Percentiles rank a stretch among this genome's conserved stretches.
These are phyloP conservation scores for Yarrowia keelungensis DNA, from an alignment of 805 yeast species.

Conservation along the genomic window DNA sequence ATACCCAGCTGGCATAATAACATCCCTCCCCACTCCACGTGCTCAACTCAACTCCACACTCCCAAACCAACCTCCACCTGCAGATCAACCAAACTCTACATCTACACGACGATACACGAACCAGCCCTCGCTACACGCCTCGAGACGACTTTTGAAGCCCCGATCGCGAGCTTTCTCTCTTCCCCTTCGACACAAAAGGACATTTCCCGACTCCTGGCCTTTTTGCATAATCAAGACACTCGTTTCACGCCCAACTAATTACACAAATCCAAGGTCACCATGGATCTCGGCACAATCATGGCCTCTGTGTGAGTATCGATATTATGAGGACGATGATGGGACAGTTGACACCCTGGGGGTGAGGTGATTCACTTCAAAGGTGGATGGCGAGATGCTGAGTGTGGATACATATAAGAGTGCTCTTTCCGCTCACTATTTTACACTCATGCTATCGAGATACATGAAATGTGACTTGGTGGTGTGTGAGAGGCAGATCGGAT, in stretches of 20 bases:
- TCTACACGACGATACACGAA: conserved; percentile 30
- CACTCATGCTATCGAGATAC: no score
- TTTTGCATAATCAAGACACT: conserved; percentile 7
- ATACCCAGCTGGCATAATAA: no score
- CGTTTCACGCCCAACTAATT: not conserved
- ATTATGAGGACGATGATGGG: no score
- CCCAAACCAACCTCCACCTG: conserved; percentile 30
- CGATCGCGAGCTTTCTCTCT: not conserved
- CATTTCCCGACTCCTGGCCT: not conserved
- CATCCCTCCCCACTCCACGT: conserved; percentile 3
- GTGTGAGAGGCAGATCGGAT: no score
- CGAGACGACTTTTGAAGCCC: not conserved
- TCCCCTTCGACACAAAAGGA: not conserved
- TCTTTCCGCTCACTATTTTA: no score
- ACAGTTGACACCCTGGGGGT: no score
- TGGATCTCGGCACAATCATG: conserved; percentile 52
- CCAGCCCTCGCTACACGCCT: not conserved
- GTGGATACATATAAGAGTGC: no score
- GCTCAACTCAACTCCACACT: conserved; percentile 24
- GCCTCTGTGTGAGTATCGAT: conserved; percentile 50
- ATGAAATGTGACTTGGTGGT: no score
- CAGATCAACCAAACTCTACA: conserved; percentile 33
- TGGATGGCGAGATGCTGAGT: no score
- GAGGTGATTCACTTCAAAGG: no score
- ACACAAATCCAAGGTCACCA: conserved; percentile 36